Base-by-base conservation (phyloP, 2,329 filamentous ascomycete genomes). In the Venturia pyrina region DNA sequence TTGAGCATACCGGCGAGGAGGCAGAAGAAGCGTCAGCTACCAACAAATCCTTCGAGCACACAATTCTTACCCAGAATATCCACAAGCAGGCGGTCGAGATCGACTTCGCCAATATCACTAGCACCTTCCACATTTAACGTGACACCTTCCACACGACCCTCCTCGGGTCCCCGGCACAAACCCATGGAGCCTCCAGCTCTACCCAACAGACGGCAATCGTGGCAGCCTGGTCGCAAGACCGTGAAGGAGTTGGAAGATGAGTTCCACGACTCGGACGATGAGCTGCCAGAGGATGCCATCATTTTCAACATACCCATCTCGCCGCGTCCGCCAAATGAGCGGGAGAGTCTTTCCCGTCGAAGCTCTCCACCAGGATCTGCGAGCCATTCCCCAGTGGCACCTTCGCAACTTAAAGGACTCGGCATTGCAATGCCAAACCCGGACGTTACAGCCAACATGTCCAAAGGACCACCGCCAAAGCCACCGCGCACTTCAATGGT, bases 261-360 rank as follows among this genome's bases (percentile, higher is more conserved):
- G 72, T 93, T 91, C 70, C 89, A 93, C 70, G 88, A 92, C 65
- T 87, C 85, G 65, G 89, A 92, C 71, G 86, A 90, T 68, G 82
- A 84, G 66, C 87, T 95, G 40, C 90, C 90, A 0, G 89, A 93
- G 34, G 89, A 90, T 65, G 83, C 90, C 32, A 83, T 92, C 64
- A 83, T 95, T 60, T 89, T 91, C 77, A 95, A 95, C 69, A 87
- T 95, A 1, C 90, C 90, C 5, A 85, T 95, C 59, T 93, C 90
- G 0, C 90, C 90, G 24, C 75, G 77, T 32, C 75, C 75, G 46
- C 71, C 71, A 1, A 72, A 72, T 62, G 75, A 78, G 65, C 73
- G 75, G 50, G 75, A 67, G n/a, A 59, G 15, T n/a, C 19, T 37
- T 10, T 68, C 75, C n/a, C 72, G 73, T n/a, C 76, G 75, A 48